Conservation (phyloP, 75 land plant genomes). For the Selaginella moellendorffii region DNA sequence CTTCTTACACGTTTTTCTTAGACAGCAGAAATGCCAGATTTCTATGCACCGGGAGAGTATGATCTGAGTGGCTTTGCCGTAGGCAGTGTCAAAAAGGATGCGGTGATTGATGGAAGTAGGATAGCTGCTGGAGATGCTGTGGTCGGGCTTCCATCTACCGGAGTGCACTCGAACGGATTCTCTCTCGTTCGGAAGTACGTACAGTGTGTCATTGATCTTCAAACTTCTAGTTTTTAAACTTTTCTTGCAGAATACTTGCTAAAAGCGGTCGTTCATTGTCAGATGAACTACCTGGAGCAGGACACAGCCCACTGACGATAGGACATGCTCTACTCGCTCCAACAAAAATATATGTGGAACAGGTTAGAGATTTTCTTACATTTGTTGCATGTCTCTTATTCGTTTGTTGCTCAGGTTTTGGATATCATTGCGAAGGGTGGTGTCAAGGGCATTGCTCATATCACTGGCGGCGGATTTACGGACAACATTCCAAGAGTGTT, state of each 20-base stretch:
- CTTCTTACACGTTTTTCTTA: not conserved
- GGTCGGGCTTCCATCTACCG: conserved; percentile 93
- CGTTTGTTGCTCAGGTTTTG: conserved; percentile 40
- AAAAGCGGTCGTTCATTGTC: conserved; percentile 52
- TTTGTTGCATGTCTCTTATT: not conserved
- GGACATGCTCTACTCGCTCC: conserved; percentile 85
- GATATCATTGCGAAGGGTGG: conserved; percentile 57
- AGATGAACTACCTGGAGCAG: conserved; percentile 48
- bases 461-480: conserved; percentile 98
- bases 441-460: conserved; percentile 94
- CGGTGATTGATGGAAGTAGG: conserved; percentile 73
- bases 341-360: conserved; percentile 82
- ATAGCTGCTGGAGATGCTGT: conserved; percentile 73
- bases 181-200: conserved; percentile 83
- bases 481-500: conserved; percentile 95
- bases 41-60: conserved; percentile 86
- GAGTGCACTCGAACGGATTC: conserved; percentile 97
- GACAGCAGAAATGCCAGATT: conserved; percentile 99
- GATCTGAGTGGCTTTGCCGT: conserved; percentile 99
- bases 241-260: conserved; percentile 34
- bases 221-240: not conserved
- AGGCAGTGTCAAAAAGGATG: conserved; percentile 85
- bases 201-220: no score
- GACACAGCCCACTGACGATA: conserved; percentile 19
- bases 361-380: conserved; percentile 36